A percentile compares a stretch with the other conserved stretches of the same genome.
Evolutionary conservation across 352 stramenopile genomes (phyloP).

Genomic region (Globisporangium iwayamae): DNA sequence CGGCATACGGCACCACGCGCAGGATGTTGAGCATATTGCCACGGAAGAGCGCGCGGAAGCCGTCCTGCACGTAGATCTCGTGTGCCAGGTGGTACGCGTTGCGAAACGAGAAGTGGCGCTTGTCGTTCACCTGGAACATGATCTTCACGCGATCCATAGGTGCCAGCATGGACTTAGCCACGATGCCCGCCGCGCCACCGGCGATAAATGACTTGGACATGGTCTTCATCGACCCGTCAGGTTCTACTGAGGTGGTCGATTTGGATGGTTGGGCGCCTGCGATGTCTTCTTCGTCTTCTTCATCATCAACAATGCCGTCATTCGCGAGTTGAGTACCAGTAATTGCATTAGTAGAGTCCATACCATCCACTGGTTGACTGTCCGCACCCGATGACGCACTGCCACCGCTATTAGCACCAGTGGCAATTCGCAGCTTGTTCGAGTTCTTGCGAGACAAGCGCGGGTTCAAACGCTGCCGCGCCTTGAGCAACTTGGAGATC

Average conservation of each 20-base stretch:
- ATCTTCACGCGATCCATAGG: constrained; percentile 85
- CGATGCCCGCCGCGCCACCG: constrained; percentile 65
- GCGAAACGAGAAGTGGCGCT: constrained; percentile 66
- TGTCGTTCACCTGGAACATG: constrained; percentile 81
- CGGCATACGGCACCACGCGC: constrained; percentile 73
- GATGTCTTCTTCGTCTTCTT: constrained; percentile 1
- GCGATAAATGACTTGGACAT: constrained; percentile 84
- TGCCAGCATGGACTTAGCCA: constrained; percentile 70
- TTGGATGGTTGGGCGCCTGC: neutral
- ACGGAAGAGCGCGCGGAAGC: constrained; percentile 64
- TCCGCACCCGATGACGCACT: neutral
- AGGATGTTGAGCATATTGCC: constrained; percentile 81
- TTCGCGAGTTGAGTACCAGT: neutral
- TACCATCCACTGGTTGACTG: neutral
- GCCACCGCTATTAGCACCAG: neutral
- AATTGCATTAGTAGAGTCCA: neutral
- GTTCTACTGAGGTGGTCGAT: neutral
- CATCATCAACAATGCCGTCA: neutral
- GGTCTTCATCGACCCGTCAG: constrained; percentile 46
- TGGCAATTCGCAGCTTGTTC: neutral
- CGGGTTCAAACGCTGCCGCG: constrained; percentile 2
- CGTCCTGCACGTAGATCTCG: constrained; percentile 70
- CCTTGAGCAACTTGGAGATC: constrained; percentile 18
- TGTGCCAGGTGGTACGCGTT: constrained; percentile 56
- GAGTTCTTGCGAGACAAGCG: constrained; percentile 3